These are phyloP conservation scores for Pneumocystis jirovecii DNA, from an alignment of 1,139 yeast genomes.

Conservation along the genomic window DNA sequence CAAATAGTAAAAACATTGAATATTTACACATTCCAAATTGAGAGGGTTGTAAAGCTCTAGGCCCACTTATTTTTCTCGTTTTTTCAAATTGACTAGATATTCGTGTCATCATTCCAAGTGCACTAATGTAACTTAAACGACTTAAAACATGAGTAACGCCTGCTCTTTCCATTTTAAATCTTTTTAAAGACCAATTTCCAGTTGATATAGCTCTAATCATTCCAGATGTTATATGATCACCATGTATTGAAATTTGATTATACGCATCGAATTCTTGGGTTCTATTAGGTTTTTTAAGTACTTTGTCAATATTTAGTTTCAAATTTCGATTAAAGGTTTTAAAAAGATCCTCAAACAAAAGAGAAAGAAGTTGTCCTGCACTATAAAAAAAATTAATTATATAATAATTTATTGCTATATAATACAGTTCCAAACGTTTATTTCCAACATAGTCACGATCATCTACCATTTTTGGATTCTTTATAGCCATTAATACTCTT, in stretches of 20 bases:
- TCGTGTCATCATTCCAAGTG: slow-evolving; percentile 99
- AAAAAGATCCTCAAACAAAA: slow-evolving; percentile 88
- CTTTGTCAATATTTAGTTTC: slow-evolving; percentile 86
- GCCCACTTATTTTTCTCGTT: slow-evolving; percentile 95
- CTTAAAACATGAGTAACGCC: slow-evolving; percentile 96
- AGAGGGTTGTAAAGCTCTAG: slow-evolving; percentile 97
- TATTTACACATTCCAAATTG: slow-evolving; percentile 63
- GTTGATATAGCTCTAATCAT: slow-evolving; percentile 93
- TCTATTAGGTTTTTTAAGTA: slow-evolving; percentile 81
- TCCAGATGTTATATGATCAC: slow-evolving; percentile 86
- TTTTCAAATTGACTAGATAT: slow-evolving; percentile 96
- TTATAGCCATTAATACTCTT: slow-evolving; percentile 88
- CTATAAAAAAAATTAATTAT: background rate
- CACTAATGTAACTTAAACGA: slow-evolving; percentile 80
- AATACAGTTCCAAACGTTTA: slow-evolving; percentile 70
- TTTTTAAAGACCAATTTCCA: slow-evolving; percentile 95
- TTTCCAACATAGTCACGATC: slow-evolving; percentile 98
- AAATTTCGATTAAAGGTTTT: slow-evolving; percentile 90
- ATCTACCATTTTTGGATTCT: slow-evolving; percentile 87
- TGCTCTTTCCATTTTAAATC: slow-evolving; percentile 99
- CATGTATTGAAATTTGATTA: slow-evolving; percentile 73
- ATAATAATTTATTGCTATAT: background rate
- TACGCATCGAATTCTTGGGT: slow-evolving; percentile 92
- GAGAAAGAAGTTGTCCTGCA: slow-evolving; percentile 93
- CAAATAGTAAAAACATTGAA: background rate